Percentiles rank a stretch among this genome's conserved stretches.
These are phyloP conservation scores for Candida albicans DNA, from an alignment of 1,139 yeast genomes.

Conservation along the genomic window DNA sequence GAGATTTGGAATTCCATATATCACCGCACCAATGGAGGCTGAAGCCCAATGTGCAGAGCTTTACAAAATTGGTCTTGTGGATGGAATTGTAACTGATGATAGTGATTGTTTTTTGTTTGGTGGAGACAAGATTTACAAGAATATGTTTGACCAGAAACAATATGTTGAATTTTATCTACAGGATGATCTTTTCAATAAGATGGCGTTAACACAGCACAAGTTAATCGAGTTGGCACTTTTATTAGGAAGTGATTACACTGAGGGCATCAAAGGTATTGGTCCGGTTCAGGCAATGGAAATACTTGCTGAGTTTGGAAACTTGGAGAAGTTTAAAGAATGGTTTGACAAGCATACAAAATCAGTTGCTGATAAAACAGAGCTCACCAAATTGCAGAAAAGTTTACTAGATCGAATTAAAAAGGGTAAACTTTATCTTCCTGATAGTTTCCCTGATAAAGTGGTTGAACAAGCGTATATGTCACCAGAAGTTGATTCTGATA, in stretches of 20 bases:
- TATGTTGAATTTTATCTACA: slow-evolving; percentile 83
- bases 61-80: slow-evolving; percentile 66
- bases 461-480: slow-evolving; percentile 71
- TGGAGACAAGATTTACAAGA: slow-evolving; percentile 79
- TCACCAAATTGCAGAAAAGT: slow-evolving; percentile 39
- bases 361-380: slow-evolving; percentile 16
- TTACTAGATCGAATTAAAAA: slow-evolving; percentile 56
- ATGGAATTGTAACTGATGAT: slow-evolving; percentile 96
- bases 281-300: slow-evolving; percentile 92
- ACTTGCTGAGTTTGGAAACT: slow-evolving; percentile 75
- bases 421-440: slow-evolving; percentile 63
- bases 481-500: slow-evolving; percentile 85
- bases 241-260: slow-evolving; percentile 92
- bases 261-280: slow-evolving; percentile 88
- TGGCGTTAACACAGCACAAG: slow-evolving; percentile 63
- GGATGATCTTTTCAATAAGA: slow-evolving; percentile 56
- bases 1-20: slow-evolving; percentile 88
- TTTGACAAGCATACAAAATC: slow-evolving; percentile 32
- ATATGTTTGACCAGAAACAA: slow-evolving; percentile 92
- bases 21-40: slow-evolving; percentile 98
- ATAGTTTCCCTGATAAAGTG: slow-evolving; percentile 66
- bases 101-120: slow-evolving; percentile 96
- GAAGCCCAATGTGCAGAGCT: slow-evolving; percentile 96
- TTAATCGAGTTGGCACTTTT: slow-evolving; percentile 78
- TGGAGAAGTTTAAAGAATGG: slow-evolving; percentile 39